Conservation (phyloP, 1,284 basidiomycete species). For the Sporisorium exsertum region DNA sequence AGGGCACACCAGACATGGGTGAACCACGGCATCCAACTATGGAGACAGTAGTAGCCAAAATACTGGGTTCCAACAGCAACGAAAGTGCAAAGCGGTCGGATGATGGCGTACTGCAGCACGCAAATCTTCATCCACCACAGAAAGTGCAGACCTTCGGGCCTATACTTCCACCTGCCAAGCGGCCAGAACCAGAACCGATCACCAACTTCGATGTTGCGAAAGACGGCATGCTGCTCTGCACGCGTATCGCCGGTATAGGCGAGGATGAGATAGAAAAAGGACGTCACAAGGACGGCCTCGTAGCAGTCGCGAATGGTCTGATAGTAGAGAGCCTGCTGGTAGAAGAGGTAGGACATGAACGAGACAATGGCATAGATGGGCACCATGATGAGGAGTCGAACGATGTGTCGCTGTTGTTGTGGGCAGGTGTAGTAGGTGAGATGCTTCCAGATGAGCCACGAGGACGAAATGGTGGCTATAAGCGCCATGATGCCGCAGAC, state of each 20-base stretch:
- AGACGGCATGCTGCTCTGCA: constrained; percentile 76
- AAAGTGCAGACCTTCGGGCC: constrained; percentile 76
- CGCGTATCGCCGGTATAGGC: constrained; percentile 78
- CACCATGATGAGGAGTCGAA: constrained; percentile 82
- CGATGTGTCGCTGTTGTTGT: constrained; percentile 60
- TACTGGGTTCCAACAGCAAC: constrained; percentile 77
- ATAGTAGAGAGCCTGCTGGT: constrained; percentile 62
- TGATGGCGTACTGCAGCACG: constrained; percentile 82
- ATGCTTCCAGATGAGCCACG: constrained; percentile 71
- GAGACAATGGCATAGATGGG: constrained; percentile 80
- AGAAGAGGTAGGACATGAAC: constrained; percentile 79
- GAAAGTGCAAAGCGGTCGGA: constrained; percentile 77
- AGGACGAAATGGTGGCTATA: constrained; percentile 41
- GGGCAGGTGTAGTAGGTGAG: constrained; percentile 80
- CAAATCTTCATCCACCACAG: constrained; percentile 82
- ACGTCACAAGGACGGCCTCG: constrained; percentile 71
- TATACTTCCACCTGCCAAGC: constrained; percentile 76
- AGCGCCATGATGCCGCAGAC: constrained; percentile 75
- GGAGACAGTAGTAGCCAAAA: constrained; percentile 78
- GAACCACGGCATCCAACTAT: constrained; percentile 78
- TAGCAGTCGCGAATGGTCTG: constrained; percentile 67
- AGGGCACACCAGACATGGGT: constrained; percentile 75
- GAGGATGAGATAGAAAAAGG: constrained; percentile 82
- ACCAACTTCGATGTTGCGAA: constrained; percentile 71
- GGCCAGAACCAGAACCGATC: constrained; percentile 79